Percentiles rank a stretch among this genome's conserved stretches.
These are phyloP conservation scores for Ophioceras dolichostomum DNA, from an alignment of 2,329 filamentous ascomycete species.

Conservation along the genomic window DNA sequence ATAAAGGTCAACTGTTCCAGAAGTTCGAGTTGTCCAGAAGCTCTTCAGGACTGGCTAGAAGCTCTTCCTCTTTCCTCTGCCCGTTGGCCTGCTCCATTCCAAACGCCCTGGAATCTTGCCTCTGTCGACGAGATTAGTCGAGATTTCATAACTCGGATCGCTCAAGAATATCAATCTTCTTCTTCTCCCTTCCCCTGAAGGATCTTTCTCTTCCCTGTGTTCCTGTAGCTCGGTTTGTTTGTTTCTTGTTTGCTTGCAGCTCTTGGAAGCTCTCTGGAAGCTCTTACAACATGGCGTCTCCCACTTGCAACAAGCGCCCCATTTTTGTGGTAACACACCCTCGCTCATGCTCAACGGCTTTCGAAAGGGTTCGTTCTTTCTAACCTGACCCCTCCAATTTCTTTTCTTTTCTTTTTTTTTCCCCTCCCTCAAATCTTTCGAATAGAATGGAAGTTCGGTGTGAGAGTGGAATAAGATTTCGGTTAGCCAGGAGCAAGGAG, in stretches of 20 bases:
- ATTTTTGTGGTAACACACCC: slow-evolving; percentile 94
- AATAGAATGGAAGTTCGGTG: too few species aligned
- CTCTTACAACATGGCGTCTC: slow-evolving; percentile 42
- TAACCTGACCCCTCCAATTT: too few species aligned
- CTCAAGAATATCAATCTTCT: neutral
- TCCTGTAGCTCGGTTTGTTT: neutral
- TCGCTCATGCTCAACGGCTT: slow-evolving; percentile 89
- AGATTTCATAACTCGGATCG: neutral
- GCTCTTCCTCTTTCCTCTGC: too few species aligned
- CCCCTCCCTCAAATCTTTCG: neutral
- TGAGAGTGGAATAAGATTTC: too few species aligned
- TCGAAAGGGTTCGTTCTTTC: too few species aligned
- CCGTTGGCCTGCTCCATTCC: neutral
- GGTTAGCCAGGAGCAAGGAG: too few species aligned
- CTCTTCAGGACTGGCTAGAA: too few species aligned
- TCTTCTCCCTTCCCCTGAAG: too few species aligned
- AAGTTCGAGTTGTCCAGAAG: too few species aligned
- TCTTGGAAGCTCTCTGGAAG: neutral
- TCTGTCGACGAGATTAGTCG: neutral
- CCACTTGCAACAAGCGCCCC: too few species aligned
- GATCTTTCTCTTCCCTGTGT: too few species aligned
- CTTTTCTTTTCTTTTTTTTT: slow-evolving; percentile 4
- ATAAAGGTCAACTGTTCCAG: too few species aligned
- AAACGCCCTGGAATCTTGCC: neutral
- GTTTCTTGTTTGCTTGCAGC: neutral